Evolutionary conservation across 2,329 filamentous ascomycete genomes (phyloP).

Genomic region (Colletotrichum musae): DNA sequence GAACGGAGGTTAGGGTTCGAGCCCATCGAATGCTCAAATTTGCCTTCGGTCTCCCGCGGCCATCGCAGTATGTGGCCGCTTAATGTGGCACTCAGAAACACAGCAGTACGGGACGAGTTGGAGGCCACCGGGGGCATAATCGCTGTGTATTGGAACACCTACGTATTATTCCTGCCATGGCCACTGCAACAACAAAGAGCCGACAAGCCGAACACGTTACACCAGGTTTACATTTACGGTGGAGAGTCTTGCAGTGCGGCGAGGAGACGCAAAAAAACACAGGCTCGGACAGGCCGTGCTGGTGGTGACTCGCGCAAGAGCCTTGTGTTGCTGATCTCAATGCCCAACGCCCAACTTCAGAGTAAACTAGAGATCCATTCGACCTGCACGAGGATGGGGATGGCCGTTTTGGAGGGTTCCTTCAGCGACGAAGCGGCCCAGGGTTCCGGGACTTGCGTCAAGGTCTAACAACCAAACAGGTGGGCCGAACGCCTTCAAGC

Average conservation of each 20-base stretch:
- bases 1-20: neutral
- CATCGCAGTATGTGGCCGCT: neutral
- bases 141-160: neutral
- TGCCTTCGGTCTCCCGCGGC: neutral
- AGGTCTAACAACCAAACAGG: conserved; percentile 8
- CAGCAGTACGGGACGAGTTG: neutral
- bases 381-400: neutral
- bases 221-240: neutral
- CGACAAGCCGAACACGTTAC: conserved; percentile 15
- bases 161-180: neutral
- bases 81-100: neutral
- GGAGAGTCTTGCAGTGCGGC: too few species aligned
- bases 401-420: neutral
- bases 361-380: conserved; percentile 7
- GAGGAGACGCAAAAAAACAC: too few species aligned
- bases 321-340: conserved; percentile 28
- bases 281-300: conserved; percentile 17
- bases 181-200: neutral
- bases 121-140: conserved; percentile 3
- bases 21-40: neutral
- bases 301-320: conserved; percentile 20
- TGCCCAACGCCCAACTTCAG: conserved; percentile 29
- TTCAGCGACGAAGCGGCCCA: conserved; percentile 6
- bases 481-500: conserved; percentile 25
- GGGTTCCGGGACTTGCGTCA: conserved; percentile 14